Evolutionary conservation across 169 alveolate species (phyloP).

Genomic region (Toxoplasma gondii): DNA sequence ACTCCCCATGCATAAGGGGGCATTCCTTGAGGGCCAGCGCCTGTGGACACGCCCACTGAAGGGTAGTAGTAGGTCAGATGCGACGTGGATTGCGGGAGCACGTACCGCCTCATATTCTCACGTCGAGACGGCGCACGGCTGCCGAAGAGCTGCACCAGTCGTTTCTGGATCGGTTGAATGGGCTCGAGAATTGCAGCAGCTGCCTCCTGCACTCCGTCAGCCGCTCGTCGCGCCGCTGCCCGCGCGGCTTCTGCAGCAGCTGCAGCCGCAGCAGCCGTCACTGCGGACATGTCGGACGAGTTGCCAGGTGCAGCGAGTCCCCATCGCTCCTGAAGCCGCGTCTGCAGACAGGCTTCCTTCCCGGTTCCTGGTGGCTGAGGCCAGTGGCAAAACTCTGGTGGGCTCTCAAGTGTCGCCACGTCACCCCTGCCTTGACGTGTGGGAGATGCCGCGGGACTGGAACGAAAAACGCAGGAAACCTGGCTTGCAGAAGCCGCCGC

Average conservation of each 20-base stretch:
- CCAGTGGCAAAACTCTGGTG: not conserved
- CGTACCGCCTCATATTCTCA: not conserved
- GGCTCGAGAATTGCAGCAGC: constrained; percentile 12
- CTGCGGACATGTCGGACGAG: not conserved
- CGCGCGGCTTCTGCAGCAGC: constrained; percentile 16
- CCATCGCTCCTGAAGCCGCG: not conserved
- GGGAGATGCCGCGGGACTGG: not conserved
- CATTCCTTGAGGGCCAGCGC: not conserved
- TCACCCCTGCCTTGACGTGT: not conserved
- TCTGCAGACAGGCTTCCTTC: not conserved
- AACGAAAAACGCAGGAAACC: no score
- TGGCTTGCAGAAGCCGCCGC: not conserved
- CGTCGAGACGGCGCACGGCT: not conserved
- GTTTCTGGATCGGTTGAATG: not conserved
- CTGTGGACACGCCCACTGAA: not conserved
- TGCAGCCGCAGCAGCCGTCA: constrained; percentile 13
- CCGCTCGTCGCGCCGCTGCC: constrained; percentile 36
- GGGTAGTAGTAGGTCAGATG: not conserved
- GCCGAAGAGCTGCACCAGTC: not conserved
- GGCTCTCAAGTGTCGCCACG: not conserved
- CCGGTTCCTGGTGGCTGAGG: not conserved
- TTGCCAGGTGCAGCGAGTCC: not conserved
- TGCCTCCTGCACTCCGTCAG: constrained; percentile 15
- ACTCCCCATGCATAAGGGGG: not conserved
- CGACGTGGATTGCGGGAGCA: not conserved